Percentiles rank a stretch among this genome's conserved stretches.
Conservation (phyloP, 352 stramenopile genomes). For the Phytopythium chamaehyphon region DNA sequence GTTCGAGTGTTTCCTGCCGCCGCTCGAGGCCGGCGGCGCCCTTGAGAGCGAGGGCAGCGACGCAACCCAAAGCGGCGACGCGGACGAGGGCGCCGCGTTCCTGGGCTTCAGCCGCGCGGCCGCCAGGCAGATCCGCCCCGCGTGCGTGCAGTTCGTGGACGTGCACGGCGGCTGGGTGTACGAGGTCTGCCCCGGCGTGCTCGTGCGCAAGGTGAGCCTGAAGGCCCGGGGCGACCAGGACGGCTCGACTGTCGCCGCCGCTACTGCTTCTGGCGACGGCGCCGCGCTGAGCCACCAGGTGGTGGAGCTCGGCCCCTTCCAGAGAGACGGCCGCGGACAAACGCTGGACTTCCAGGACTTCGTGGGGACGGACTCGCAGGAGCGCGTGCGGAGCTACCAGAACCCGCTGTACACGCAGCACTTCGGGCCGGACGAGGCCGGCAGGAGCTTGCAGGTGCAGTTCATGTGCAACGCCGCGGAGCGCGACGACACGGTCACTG, state of each 20-base stretch:
- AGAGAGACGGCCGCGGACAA: slow-evolving; percentile 22
- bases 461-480: slow-evolving; percentile 57
- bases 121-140: slow-evolving; percentile 46
- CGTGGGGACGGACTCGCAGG: slow-evolving; percentile 33
- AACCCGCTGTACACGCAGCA: slow-evolving; percentile 67
- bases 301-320: slow-evolving; percentile 35
- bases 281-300: slow-evolving; percentile 19
- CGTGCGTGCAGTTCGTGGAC: slow-evolving; percentile 66
- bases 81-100: slow-evolving; percentile 15
- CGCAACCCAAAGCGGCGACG: not conserved
- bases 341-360: slow-evolving; percentile 46
- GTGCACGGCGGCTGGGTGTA: slow-evolving; percentile 46
- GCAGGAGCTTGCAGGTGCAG: slow-evolving; percentile 45
- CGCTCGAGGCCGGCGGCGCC: slow-evolving; percentile 9
- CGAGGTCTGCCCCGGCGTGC: slow-evolving; percentile 55
- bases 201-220: slow-evolving; percentile 51
- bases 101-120: slow-evolving; percentile 52
- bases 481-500: slow-evolving; percentile 43
- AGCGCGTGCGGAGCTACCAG: slow-evolving; percentile 28
- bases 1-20: slow-evolving; percentile 74
- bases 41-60: not conserved
- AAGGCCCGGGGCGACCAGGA: slow-evolving; percentile 3
- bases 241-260: slow-evolving; percentile 3
- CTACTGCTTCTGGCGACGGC: slow-evolving; percentile 2
- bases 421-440: slow-evolving; percentile 14